Conservation (phyloP, 345 rosid species). For the Erysimum cheiranthoides region DNA sequence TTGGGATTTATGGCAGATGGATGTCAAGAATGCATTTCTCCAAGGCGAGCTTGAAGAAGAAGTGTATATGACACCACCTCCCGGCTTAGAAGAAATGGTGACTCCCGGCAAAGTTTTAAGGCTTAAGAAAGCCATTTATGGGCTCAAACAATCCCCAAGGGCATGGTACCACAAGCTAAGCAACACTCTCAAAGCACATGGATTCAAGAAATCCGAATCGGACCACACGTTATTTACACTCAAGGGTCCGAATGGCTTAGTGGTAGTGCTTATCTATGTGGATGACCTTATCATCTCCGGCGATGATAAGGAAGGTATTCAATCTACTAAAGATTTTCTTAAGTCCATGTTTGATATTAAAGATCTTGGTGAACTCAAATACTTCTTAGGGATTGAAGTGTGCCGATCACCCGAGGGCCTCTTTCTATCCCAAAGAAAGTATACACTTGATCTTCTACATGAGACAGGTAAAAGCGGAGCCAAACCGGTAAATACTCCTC, state of each 20-base stretch:
- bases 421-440: background rate
- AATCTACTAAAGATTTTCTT: no score
- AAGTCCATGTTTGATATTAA: background rate
- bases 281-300: no score
- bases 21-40: no score
- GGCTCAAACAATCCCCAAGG: background rate
- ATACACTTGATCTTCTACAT: background rate
- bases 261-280: no score
- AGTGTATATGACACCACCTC: background rate
- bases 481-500: background rate
- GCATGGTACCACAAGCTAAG: background rate
- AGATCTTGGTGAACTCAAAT: background rate
- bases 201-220: background rate
- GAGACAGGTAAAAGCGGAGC: background rate
- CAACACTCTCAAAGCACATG: fast-evolving
- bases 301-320: background rate
- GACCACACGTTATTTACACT: background rate
- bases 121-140: background rate
- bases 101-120: background rate
- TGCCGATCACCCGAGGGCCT: background rate
- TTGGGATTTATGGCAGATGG: no score
- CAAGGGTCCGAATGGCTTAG: no score
- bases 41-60: background rate
- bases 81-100: background rate
- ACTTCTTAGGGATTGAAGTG: background rate